Base-by-base conservation (phyloP, 2,329 filamentous ascomycete species). In the Neopestalotiopsis rosae region DNA sequence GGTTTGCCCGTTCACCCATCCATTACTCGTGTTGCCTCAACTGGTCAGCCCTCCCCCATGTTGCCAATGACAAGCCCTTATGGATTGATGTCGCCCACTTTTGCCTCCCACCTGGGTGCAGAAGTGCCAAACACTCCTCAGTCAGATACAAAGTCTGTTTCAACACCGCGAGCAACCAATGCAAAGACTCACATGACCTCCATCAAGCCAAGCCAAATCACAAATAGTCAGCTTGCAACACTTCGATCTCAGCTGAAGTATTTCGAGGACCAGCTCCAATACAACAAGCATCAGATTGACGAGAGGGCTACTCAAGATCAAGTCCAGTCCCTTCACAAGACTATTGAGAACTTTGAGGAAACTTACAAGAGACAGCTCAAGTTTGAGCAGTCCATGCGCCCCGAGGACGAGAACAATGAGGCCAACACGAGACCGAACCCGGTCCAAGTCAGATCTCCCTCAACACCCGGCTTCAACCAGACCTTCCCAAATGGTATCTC, bases 251-350 rank as follows among this genome's bases (percentile, higher is more conserved):
- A 84, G n/a, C 81, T 91, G 69, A 87, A 85, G 73, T 85, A 86
- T 68, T 81, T 87, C 56, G 85, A 90, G 71, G 85, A 88, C 69
- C 88, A 91, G 72, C 77, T 91, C 59, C 83, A 85, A 66, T 89
- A 87, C 80, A 90, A 91, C 74, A 86, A 84, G 71, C 87, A 90
- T 71, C 88, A 90, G 72, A 88, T 90, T 70, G 88, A 91, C 69
- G 87, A 88, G 72, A 83, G 81, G 70, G 78, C 82, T 42, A 84
- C 88, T 76, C 81, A 85, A 69, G 74, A 79, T 32, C 82, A 83
- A 58, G 82, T 80, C 3, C 74, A 80, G 45, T 75, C 80, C 45
- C 75, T 88, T 68, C 78, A 80, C n/a, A 77, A 80, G 28, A 82
- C 83, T 40, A 85, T 90, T 68, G 76, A 79, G 32, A 80, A 84